phyloP scores from a whole-genome alignment of 2,329 filamentous ascomycete genomes.

The Pezicula carpinea region DNA sequence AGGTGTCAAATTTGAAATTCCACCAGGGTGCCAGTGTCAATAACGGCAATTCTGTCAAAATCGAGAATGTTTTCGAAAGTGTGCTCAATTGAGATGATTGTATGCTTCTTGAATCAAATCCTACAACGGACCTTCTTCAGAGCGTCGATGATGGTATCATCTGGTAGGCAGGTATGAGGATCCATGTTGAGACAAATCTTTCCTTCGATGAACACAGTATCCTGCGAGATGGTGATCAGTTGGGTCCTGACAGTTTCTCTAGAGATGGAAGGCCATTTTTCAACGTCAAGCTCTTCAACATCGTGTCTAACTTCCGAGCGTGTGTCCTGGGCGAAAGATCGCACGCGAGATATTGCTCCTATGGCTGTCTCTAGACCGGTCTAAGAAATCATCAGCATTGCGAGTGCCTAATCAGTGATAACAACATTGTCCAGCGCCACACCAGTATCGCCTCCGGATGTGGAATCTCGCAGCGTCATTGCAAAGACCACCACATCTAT shows the following conservation, averaged over 20 bases:
- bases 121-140: slow-evolving; percentile 40
- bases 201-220: too few relatives aligned
- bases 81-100: slow-evolving; percentile 39
- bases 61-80: slow-evolving; percentile 39
- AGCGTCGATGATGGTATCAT: slow-evolving; percentile 37
- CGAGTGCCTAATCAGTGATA: too few relatives aligned
- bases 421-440: too few relatives aligned
- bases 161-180: too few relatives aligned
- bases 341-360: slow-evolving; percentile 49
- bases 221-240: slow-evolving; percentile 40
- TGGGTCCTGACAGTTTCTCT: too few relatives aligned
- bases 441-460: neutral
- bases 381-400: too few relatives aligned
- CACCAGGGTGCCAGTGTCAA: slow-evolving; percentile 54
- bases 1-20: slow-evolving; percentile 86
- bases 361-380: slow-evolving; percentile 52
- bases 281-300: too few relatives aligned
- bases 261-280: too few relatives aligned
- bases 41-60: slow-evolving; percentile 44
- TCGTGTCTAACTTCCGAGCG: too few relatives aligned
- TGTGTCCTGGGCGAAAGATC: slow-evolving; percentile 36
- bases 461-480: too few relatives aligned
- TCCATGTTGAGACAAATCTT: slow-evolving; percentile 44
- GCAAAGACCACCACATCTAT: too few relatives aligned
- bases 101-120: slow-evolving; percentile 49